These are phyloP conservation scores for Aspergillus ochraceoroseus DNA, from an alignment of 2,329 filamentous ascomycete genomes.

Conservation along the genomic window DNA sequence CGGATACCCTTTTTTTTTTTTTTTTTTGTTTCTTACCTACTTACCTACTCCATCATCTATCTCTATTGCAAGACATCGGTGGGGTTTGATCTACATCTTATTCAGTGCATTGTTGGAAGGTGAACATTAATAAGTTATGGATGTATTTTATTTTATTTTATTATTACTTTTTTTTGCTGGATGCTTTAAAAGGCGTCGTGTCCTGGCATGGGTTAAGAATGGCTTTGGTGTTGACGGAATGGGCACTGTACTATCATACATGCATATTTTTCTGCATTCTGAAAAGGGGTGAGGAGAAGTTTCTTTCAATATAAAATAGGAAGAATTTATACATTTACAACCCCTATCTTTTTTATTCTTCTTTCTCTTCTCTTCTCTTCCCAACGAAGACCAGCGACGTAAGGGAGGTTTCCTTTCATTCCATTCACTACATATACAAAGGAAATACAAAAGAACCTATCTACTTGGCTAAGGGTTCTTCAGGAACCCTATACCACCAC, in stretches of 20 bases:
- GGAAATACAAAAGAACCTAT: too few species aligned
- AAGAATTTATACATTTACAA: too few species aligned
- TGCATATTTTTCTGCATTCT: neutral
- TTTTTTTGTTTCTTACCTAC: neutral
- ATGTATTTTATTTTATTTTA: constrained; percentile 7
- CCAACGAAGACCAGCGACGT: constrained; percentile 1
- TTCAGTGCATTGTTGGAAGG: neutral
- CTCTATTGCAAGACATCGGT: too few species aligned
- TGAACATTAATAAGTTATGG: constrained; percentile 1
- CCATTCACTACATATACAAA: neutral
- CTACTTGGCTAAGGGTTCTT: constrained; percentile 7
- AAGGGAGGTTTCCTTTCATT: neutral
- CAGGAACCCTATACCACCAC: constrained; percentile 2
- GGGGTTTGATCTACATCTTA: neutral
- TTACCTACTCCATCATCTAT: neutral
- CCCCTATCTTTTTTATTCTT: too few species aligned
- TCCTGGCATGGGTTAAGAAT: constrained; percentile 11
- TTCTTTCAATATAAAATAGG: neutral
- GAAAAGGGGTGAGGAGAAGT: neutral
- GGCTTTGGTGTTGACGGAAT: constrained; percentile 15
- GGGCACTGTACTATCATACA: constrained; percentile 10
- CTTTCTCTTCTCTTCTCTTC: too few species aligned
- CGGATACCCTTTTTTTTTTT: constrained; percentile 19
- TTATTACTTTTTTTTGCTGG: too few species aligned
- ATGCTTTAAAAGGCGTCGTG: constrained; percentile 15